Base-by-base conservation (phyloP, 139 green algal species). In the Limnomonas spitsbergensis region DNA sequence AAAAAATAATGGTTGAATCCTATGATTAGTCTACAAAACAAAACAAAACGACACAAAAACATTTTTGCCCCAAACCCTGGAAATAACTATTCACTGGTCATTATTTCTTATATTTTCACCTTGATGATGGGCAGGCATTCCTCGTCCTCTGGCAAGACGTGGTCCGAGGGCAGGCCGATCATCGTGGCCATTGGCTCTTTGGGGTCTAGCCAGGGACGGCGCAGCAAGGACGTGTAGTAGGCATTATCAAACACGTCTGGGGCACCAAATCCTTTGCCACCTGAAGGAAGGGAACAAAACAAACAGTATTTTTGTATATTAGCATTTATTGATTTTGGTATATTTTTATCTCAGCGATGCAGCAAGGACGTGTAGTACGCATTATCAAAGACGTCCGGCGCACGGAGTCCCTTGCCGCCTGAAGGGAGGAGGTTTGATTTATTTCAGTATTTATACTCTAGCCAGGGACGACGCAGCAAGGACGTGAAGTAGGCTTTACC, bases 301-400 rank as follows among this genome's bases (percentile, higher is more conserved):
- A 61, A 14, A 61, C 47, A 61, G n/a, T n/a, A n/a, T n/a, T n/a
- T n/a, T n/a, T n/a, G n/a, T n/a, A n/a, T n/a, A n/a, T n/a, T n/a
- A n/a, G n/a, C 47, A 61, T 20, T 14, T 20, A 61, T 20, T 29
- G n/a, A n/a, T n/a, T n/a, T n/a, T n/a, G n/a, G n/a, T n/a, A n/a
- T n/a, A n/a, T n/a, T n/a, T n/a, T n/a, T n/a, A n/a, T n/a, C n/a
- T n/a, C n/a, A n/a, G n/a, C n/a, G n/a, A n/a, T n/a, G n/a, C 75
- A 95, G 83, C 78, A 97, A 85, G 2, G 81, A 80, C 42, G 69
- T 91, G 85, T 91, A 99, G 87, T 99, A 99, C 0, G 77, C 80
- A 73, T 97, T 98, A 87, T 97, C 93, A 90, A 99, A 99, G 1
- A 81, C 91, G 9, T 89, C 42, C 9, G 94, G 87, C 66, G 96